Evolutionary conservation across 805 yeast species (phyloP).

Genomic region (Yarrowia keelungensis): DNA sequence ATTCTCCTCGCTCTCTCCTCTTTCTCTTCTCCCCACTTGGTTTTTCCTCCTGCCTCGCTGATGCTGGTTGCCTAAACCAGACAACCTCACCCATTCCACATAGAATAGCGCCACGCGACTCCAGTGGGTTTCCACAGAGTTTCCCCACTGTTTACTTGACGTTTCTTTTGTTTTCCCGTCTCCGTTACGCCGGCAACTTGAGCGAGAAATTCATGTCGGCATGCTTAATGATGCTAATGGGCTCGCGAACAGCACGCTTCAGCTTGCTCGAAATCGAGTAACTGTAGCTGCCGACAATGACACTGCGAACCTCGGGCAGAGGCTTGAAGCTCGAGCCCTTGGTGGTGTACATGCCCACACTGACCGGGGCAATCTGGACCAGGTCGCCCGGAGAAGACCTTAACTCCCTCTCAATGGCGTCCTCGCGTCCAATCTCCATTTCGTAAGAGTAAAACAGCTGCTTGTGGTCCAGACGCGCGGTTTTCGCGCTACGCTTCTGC

Average conservation of each 20-base stretch:
- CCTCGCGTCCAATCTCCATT: conserved; percentile 39
- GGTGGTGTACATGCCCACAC: conserved; percentile 31
- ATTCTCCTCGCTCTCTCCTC: not conserved
- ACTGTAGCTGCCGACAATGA: conserved; percentile 35
- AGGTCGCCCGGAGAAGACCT: conserved; percentile 9
- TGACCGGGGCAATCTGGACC: conserved; percentile 28
- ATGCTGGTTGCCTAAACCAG: conserved; percentile 1
- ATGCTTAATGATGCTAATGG: conserved; percentile 31
- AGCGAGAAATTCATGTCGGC: conserved; percentile 33
- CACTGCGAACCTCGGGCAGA: conserved; percentile 26
- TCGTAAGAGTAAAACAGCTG: conserved; percentile 33
- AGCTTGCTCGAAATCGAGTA: conserved; percentile 13
- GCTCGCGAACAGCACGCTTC: conserved; percentile 33
- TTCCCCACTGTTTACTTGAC: conserved; percentile 2
- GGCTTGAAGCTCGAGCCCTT: conserved; percentile 37
- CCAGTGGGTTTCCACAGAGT: conserved; percentile 2
- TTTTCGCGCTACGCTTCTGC: conserved; percentile 22
- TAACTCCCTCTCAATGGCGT: conserved; percentile 15
- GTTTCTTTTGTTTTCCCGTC: no score
- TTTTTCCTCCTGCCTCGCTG: conserved; percentile 15
- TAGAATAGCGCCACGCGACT: conserved; percentile 22
- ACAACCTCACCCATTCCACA: conserved; percentile 20
- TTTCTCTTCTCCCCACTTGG: not conserved
- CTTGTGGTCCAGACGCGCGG: conserved; percentile 32
- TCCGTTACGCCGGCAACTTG: conserved; percentile 23